A percentile compares a stretch with the other conserved stretches of the same genome.
Evolutionary conservation across 2,329 filamentous ascomycete genomes (phyloP).

Genomic region (Claviceps sp.): DNA sequence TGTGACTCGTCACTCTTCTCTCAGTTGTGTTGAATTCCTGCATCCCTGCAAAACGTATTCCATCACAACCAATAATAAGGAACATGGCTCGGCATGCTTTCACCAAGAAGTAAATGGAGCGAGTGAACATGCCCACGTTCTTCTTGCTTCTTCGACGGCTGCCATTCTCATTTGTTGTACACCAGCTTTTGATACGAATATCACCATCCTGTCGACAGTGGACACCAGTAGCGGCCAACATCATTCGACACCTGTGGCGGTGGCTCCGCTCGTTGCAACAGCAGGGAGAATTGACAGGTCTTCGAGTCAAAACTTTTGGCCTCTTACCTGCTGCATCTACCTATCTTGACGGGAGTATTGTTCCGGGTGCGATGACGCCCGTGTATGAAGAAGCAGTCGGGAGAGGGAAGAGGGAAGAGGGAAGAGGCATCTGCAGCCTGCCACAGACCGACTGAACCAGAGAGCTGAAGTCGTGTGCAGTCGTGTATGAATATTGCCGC

Average conservation of each 20-base stretch:
- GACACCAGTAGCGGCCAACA: background rate
- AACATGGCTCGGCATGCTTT: background rate
- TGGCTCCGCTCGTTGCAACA: too few species aligned
- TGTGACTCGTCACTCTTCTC: background rate
- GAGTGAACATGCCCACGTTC: background rate
- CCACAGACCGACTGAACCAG: background rate
- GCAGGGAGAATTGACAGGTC: too few species aligned
- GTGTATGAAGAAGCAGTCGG: background rate
- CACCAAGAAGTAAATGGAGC: background rate
- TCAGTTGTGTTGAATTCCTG: background rate
- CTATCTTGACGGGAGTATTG: background rate
- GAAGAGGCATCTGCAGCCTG: background rate
- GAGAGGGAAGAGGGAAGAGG: background rate
- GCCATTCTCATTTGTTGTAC: background rate
- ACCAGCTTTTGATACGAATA: background rate
- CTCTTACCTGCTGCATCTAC: too few species aligned
- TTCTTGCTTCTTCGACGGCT: background rate
- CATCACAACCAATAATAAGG: background rate
- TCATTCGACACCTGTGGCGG: background rate
- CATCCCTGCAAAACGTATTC: constrained; percentile 1
- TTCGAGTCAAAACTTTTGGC: too few species aligned
- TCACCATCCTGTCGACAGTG: background rate
- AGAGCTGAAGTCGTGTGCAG: background rate
- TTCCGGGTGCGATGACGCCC: background rate
- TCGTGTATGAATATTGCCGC: background rate